A percentile compares a stretch with the other conserved stretches of the same genome.
Evolutionary conservation across 352 stramenopile genomes (phyloP).

Genomic region (Thraustochytrium striatum): DNA sequence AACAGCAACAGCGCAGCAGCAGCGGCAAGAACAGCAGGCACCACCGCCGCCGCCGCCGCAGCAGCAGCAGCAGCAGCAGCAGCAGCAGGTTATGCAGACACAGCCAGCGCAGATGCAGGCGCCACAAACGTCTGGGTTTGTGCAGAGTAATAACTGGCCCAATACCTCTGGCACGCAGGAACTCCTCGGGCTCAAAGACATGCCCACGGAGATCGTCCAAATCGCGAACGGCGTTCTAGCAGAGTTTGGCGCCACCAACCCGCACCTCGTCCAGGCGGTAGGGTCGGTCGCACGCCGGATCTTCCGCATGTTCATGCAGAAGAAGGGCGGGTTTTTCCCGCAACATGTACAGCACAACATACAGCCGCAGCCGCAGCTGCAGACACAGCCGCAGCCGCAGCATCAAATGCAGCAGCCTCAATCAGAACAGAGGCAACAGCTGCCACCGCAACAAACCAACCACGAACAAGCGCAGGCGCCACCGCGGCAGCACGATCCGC

Average conservation of each 20-base stretch:
- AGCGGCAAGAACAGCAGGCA: too few species aligned
- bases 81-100: too few species aligned
- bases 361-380: background rate
- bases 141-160: too few species aligned
- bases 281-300: background rate
- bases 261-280: background rate
- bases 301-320: background rate
- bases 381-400: conserved; percentile 8
- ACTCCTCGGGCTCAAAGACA: too few species aligned
- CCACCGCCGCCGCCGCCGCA: too few species aligned
- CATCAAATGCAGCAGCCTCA: conserved; percentile 20
- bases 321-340: too few species aligned
- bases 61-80: background rate
- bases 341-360: too few species aligned
- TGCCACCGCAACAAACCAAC: background rate
- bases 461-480: background rate
- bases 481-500: background rate
- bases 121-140: too few species aligned
- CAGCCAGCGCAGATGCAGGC: too few species aligned
- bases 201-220: background rate
- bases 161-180: too few species aligned
- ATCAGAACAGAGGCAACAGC: conserved; percentile 1
- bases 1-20: background rate
- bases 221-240: background rate
- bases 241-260: background rate